Base-by-base conservation (phyloP, 108 stramenopile species). In the Nitzschia inconspicua region DNA sequence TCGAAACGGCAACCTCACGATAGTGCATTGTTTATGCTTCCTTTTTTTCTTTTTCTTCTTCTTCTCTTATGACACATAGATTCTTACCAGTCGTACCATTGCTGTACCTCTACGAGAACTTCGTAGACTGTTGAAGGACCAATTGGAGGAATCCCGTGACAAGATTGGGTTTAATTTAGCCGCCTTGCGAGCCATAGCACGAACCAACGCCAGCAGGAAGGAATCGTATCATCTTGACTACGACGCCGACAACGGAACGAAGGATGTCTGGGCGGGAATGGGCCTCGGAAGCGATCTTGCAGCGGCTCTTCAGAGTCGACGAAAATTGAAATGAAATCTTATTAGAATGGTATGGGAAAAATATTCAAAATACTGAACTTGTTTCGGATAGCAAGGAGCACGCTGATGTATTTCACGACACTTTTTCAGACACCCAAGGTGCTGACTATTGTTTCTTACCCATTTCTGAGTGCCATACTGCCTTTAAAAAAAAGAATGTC, bases 151-250 rank as follows among this genome's bases (percentile, higher is more conserved):
- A 75, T 52, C 69, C 27, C 73, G 85, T 5, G 87, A 90, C 50
- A 76, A 74, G 4, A 66, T 87, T 3, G 93, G 93, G 4, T 91
- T 84, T 73, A 89, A 94, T 39, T 66, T 88, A 5, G 89, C 88
- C 9, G 93, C 85, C 7, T 71, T 89, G 44, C 69, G 74, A 14
- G 57, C 64, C 13, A 69, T 91, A 34, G 70, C 69, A 8, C 63
- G 76, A 32, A 55, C 34, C 14, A 46, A 25, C 47, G 18, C 57
- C 64, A 48, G 78, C 67, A 56, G 67, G 65, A 40, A 85, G 63
- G 60, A 59, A 54, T 2, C 59, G 57, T 22, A 46, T 47, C 3
- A 68, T 34, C 59, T 37, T 43, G 35, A 44, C 37, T 61, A 70
- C 18, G 56, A 77, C 25, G 49, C 44, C 5, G 35, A 46, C 28